Base-by-base conservation (phyloP, 192 early-diverging fungal genomes). In the Linnemannia hyalina region DNA sequence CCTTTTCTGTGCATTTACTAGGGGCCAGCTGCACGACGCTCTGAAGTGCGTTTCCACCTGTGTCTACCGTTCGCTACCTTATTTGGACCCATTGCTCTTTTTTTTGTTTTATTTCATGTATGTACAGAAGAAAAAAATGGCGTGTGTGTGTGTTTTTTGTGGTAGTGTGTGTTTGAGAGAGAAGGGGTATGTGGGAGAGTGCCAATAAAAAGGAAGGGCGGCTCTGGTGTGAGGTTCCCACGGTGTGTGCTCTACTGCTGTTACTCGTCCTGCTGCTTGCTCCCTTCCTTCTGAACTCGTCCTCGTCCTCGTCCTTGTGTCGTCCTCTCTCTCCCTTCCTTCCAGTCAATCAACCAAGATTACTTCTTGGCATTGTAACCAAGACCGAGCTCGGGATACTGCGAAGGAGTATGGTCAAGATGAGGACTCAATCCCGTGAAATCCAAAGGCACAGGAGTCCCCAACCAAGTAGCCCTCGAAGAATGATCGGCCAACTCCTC, bases 371-470 rank as follows among this genome's bases (percentile, higher is more conserved):
- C 85, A 36, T 88, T 90, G 79, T 95, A 94, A 22, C 94, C 94
- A n/a, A 94, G 71, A 10, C 88, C 87, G 5, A 94, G 79, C 69
- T 95, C 91, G 22, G 93, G 93, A 70, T 94, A 95, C 77, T 95
- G 94, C 11, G 70, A 65, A 16, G 94, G 94, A 41, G 77, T 78
- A 23, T 91, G 47, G 44, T 90, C 90, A 26, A 89, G 47, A 29
- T 77, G 32, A 3, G 54, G 63, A 1, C 23, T 20, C 49, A 94
- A 70, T 10, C 41, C 69, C 10, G 86, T 79, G 16, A 89, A 76
- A 74, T 92, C 88, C 68, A 95, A 71, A 0, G 93, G 93, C 15
- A 90, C 75, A 20, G 92, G 77, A 0, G 81, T 75, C n/a, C 94
- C 94, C 74, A 95, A 74, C 90, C 91, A 95, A 6, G 89, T 86